Evolutionary conservation across 371 early-diverging fungal genomes (phyloP), one percentile per base, ranked within the genome.

Genomic region (Coemansia sp.): DNA sequence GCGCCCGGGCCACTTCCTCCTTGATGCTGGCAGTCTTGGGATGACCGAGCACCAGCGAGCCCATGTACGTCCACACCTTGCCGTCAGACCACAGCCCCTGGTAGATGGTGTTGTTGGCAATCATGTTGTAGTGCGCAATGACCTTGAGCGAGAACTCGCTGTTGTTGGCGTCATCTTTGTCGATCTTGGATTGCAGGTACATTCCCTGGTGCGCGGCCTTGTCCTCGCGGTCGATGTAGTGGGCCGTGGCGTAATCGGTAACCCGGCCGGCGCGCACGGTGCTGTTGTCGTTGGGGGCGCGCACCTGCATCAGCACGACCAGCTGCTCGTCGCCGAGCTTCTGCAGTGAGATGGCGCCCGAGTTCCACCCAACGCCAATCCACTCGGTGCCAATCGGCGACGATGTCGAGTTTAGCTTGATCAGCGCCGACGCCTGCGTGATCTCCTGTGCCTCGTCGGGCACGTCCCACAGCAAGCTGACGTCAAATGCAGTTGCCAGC

Each of bases 31-130:
- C 45, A 2, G 39, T 56, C 52, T 70, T 74, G 0, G 75, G 70
- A 10, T 74, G 75, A 63, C 70, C 70, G 54, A 66, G 49, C 0
- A 74, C 56, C 0, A 74, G 62, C n/a, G 75, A 74, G 4, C 75
- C 75, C 66, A 74, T 63, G 31, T 74, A 74, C 2, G 63, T 74
- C 75, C 75, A 74, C n/a, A 65, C 56, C 30, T 74, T 62, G 59
- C 75, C 70, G 16, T 74, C 75, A 1, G 70, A 70, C 75, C 75
- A 74, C 66, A 74, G 48, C 9, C 75, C 75, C 57, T 66, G 75
- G 63, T 74, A 74, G 14, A 74, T 74, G 0, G 75, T 74, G 47
- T 74, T 74, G 63, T 74, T 74, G 14, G 75, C 62, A 8, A 74
- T 60, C 75, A 74, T 74, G 38, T 74, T 74, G 59, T 74, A 74